Percentiles rank a stretch among this genome's conserved stretches.
phyloP scores from a whole-genome alignment of 805 yeast genomes.

The Wickerhamomyces rabaulensis region DNA sequence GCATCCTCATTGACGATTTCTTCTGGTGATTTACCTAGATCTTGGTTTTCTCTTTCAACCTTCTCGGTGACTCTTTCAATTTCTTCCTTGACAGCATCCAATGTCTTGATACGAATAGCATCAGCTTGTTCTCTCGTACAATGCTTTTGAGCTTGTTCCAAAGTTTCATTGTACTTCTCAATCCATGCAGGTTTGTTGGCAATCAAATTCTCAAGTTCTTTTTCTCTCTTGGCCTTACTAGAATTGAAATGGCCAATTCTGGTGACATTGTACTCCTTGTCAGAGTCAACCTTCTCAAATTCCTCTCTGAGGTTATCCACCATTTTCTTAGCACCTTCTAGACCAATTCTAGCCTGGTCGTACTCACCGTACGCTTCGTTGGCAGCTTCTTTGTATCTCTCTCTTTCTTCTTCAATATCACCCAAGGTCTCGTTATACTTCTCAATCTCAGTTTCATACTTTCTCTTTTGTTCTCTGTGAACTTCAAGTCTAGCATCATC shows the following conservation, averaged over 20 bases:
- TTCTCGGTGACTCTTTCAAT: slow-evolving; percentile 39
- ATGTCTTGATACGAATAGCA: slow-evolving; percentile 33
- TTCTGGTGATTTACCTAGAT: slow-evolving; percentile 51
- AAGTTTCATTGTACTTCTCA: slow-evolving; percentile 9
- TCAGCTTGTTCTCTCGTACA: slow-evolving; percentile 46
- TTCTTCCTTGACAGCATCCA: slow-evolving; percentile 45
- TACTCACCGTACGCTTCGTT: slow-evolving; percentile 16
- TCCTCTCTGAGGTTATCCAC: slow-evolving; percentile 6
- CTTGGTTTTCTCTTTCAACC: slow-evolving; percentile 46
- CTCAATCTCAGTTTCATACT: background rate
- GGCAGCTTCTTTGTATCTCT: slow-evolving; percentile 14
- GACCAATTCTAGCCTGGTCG: slow-evolving; percentile 11
- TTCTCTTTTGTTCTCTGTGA: slow-evolving; percentile 7
- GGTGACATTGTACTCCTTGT: slow-evolving; percentile 8
- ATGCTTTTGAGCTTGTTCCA: slow-evolving; percentile 30
- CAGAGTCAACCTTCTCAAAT: slow-evolving; percentile 5
- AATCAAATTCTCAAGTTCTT: slow-evolving; percentile 17
- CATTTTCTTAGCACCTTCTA: slow-evolving; percentile 24
- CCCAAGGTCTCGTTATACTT: slow-evolving; percentile 20
- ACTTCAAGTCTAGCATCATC: slow-evolving; percentile 37
- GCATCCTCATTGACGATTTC: slow-evolving; percentile 46
- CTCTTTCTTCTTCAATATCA: slow-evolving; percentile 21
- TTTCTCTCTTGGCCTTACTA: slow-evolving; percentile 13
- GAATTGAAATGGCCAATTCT: slow-evolving; percentile 12
- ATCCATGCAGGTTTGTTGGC: slow-evolving; percentile 18